These are phyloP conservation scores for Neostapfia colusana DNA, from an alignment of 176 grass and related monocot species.

Conservation along the genomic window DNA sequence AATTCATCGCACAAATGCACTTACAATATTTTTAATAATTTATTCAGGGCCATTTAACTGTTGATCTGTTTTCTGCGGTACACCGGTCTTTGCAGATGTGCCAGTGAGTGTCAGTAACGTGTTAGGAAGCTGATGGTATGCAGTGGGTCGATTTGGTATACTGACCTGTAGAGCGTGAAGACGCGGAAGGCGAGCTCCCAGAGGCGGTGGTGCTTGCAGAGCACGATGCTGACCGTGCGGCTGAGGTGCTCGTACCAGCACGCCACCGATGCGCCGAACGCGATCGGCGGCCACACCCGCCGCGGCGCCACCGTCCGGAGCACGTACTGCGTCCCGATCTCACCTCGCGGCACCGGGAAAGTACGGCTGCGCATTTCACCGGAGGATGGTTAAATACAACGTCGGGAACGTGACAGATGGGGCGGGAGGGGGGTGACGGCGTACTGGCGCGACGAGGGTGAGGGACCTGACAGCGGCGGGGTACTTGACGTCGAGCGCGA, in stretches of 20 bases:
- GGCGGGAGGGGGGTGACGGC: too few relatives aligned
- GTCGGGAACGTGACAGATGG: too few relatives aligned
- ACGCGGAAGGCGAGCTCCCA: conserved; percentile 81
- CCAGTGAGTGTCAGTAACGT: not conserved
- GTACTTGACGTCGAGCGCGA: conserved; percentile 67
- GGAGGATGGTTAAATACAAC: not conserved
- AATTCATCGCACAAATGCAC: conserved; percentile 27
- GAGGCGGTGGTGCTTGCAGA: conserved; percentile 91
- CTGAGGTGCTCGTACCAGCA: conserved; percentile 64
- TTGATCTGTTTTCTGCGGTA: not conserved
- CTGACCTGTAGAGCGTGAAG: conserved; percentile 79
- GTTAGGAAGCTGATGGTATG: too few relatives aligned
- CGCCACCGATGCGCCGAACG: too few relatives aligned
- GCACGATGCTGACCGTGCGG: conserved; percentile 72
- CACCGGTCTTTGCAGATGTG: not conserved
- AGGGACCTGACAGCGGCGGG: conserved; percentile 56
- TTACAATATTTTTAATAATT: not conserved
- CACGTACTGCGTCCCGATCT: not conserved
- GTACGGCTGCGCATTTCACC: conserved; percentile 50
- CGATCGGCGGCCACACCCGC: too few relatives aligned
- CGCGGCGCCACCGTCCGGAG: too few relatives aligned
- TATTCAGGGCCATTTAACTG: not conserved
- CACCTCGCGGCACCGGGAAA: conserved; percentile 75
- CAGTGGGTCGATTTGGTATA: not conserved
- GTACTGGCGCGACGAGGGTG: conserved; percentile 55